A percentile compares a stretch with the other conserved stretches of the same genome.
phyloP scores from a whole-genome alignment of 1,284 basidiomycete genomes.

The Moesziomyces sp. region DNA sequence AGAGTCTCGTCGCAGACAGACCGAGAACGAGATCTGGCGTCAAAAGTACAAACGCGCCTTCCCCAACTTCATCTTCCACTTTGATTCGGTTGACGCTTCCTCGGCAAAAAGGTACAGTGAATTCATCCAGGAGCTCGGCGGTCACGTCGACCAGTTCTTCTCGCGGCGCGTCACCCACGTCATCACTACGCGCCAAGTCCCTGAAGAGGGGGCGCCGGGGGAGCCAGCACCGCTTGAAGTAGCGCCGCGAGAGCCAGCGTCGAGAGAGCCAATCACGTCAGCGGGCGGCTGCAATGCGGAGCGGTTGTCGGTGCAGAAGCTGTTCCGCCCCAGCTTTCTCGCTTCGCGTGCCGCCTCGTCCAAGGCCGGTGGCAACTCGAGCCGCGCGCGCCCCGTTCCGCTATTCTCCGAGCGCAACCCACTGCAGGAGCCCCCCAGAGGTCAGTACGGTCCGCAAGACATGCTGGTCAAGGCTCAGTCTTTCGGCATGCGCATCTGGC shows the following conservation, averaged over 20 bases:
- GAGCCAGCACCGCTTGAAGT: background rate
- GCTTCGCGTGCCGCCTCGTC: constrained; percentile 23
- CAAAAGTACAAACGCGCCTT: constrained; percentile 58
- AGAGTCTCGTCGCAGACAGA: constrained; percentile 47
- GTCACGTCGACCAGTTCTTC: constrained; percentile 64
- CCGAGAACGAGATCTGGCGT: constrained; percentile 53
- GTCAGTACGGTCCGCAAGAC: constrained; percentile 68
- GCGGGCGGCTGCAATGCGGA: constrained; percentile 5
- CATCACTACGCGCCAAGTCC: constrained; percentile 57
- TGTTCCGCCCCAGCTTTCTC: constrained; percentile 46
- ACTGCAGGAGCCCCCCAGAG: constrained; percentile 66
- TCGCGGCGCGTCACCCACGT: constrained; percentile 64
- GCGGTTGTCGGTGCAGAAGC: constrained; percentile 22
- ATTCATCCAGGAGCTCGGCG: constrained; percentile 58
- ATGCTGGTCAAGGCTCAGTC: constrained; percentile 80
- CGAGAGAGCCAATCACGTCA: constrained; percentile 6
- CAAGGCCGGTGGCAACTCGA: constrained; percentile 16
- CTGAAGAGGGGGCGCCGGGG: constrained; percentile 12
- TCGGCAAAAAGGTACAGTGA: constrained; percentile 34
- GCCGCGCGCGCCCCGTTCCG: constrained; percentile 40
- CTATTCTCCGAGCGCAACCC: constrained; percentile 66
- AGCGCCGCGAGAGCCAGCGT: constrained; percentile 9
- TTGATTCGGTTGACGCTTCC: constrained; percentile 59
- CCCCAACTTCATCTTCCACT: constrained; percentile 64
- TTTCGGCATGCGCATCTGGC: constrained; percentile 91